Evolutionary conservation across 1,284 basidiomycete species (phyloP), one percentile per base, ranked within the genome.

Genomic region (Gomphus sp.): DNA sequence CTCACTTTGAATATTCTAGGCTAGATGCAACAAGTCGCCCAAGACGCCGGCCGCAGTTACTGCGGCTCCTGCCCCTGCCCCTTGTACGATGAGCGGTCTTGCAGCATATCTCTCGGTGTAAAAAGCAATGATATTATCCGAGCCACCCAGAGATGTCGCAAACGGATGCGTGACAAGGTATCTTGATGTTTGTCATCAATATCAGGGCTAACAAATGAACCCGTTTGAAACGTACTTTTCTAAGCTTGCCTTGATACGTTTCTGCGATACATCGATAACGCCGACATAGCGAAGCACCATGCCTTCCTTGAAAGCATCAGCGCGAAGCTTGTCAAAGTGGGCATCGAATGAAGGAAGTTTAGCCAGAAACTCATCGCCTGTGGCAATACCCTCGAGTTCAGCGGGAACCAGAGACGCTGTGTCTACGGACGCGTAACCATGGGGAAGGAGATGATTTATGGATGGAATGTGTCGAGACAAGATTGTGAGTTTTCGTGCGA

Each of bases 21-120:
- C 58, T 43, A 59, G 47, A 22, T 31, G 45, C 63, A 91, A 69
- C 47, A 91, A 69, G 69, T 97, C 93, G 52, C 87, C 85, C 58
- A 94, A 78, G 18, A 98, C 94, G 25, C 96, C 96, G 93, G 98
- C 98, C 0, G 96, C 97, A 16, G 96, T 99, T 16, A 99, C 96
- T 33, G 91, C 94, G 1, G 94, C 94, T 22, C 96, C 96, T 0
- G 97, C 96, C 11, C 96, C 96, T 0, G 94, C 87, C 45, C 96
- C 96, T 70, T 98, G 96, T 25, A 99, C 81, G 63, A 98, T 91
- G 62, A 99, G 76, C 0, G 96, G 91, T 57, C 91, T 75, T 7
- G 85, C 80, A 25, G 86, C 85, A 66, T 95, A 94, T 51, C 97
- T 80, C 70, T 91, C 86, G 0, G 96, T 98, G 70, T 91, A 87